Conservation (phyloP, 2,329 filamentous ascomycete genomes). For the Aspergillus udagawae region DNA sequence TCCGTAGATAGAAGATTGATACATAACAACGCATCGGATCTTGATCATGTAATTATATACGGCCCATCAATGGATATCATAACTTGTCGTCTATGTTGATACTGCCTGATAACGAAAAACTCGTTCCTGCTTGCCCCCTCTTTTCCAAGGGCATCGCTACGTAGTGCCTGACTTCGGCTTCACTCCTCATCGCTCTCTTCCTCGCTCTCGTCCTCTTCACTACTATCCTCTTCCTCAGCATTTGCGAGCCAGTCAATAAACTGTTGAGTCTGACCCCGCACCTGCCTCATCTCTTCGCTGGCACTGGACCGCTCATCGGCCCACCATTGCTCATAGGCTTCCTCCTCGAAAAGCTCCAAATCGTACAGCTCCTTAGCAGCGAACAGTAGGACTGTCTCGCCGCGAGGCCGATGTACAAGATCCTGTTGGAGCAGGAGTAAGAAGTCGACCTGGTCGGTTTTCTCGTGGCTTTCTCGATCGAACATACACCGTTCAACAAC, state of each 20-base stretch:
- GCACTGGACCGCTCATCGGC: slow-evolving; percentile 65
- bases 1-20: neutral
- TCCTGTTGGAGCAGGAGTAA: slow-evolving; percentile 78
- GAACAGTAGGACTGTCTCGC: slow-evolving; percentile 67
- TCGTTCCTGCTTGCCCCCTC: neutral
- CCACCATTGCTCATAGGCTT: slow-evolving; percentile 89
- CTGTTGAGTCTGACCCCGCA: slow-evolving; percentile 69
- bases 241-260: slow-evolving; percentile 83
- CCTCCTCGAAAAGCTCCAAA: slow-evolving; percentile 80
- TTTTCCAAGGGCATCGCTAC: neutral
- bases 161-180: neutral
- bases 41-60: neutral
- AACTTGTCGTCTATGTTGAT: neutral
- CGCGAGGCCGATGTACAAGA: slow-evolving; percentile 61
- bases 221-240: slow-evolving; percentile 65
- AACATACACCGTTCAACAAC: slow-evolving; percentile 58
- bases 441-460: slow-evolving; percentile 78
- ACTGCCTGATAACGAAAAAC: neutral
- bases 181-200: slow-evolving; percentile 22
- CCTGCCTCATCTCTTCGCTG: slow-evolving; percentile 63
- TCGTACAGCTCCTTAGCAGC: slow-evolving; percentile 81
- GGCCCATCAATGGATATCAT: neutral
- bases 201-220: slow-evolving; percentile 55
- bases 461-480: slow-evolving; percentile 49
- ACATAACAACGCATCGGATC: neutral